phyloP scores from a whole-genome alignment of 345 rosid species.

The Lagerstroemia speciosa region DNA sequence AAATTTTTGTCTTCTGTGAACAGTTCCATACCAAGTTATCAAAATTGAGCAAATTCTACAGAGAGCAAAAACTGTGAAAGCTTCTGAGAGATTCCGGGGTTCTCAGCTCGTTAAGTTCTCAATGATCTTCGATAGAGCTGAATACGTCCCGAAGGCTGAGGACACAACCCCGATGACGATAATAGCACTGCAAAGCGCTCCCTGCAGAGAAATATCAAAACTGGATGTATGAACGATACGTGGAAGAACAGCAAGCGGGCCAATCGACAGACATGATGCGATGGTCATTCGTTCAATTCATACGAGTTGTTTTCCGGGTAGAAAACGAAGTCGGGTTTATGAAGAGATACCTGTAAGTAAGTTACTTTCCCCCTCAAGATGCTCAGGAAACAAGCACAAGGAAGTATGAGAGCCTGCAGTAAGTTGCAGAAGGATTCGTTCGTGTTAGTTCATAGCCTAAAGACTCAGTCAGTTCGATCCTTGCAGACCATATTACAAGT shows the following conservation, averaged over 20 bases:
- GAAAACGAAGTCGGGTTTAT: neutral
- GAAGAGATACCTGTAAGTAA: slow-evolving; percentile 39
- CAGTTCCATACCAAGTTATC: neutral
- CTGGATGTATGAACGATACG: neutral
- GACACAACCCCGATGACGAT: slow-evolving; percentile 59
- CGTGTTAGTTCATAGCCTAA: neutral
- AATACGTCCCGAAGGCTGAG: slow-evolving; percentile 53
- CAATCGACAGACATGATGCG: neutral
- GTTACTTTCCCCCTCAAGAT: slow-evolving; percentile 55
- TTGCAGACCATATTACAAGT: neutral
- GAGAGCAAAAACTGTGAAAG: neutral
- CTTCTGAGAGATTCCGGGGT: neutral
- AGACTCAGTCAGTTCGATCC: neutral
- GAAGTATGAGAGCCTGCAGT: slow-evolving; percentile 78
- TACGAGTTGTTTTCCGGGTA: neutral
- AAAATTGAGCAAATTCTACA: neutral
- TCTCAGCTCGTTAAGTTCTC: slow-evolving; percentile 36
- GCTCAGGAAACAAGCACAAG: slow-evolving; percentile 83
- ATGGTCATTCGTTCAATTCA: neutral
- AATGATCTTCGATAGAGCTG: slow-evolving; percentile 58
- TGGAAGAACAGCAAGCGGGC: neutral
- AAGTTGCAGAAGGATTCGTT: neutral
- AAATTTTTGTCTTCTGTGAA: no score
- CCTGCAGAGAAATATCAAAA: slow-evolving; percentile 21
- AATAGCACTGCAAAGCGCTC: slow-evolving; percentile 36